phyloP scores from a whole-genome alignment of 176 grass and related monocot species.

The Oryza glumipatula region DNA sequence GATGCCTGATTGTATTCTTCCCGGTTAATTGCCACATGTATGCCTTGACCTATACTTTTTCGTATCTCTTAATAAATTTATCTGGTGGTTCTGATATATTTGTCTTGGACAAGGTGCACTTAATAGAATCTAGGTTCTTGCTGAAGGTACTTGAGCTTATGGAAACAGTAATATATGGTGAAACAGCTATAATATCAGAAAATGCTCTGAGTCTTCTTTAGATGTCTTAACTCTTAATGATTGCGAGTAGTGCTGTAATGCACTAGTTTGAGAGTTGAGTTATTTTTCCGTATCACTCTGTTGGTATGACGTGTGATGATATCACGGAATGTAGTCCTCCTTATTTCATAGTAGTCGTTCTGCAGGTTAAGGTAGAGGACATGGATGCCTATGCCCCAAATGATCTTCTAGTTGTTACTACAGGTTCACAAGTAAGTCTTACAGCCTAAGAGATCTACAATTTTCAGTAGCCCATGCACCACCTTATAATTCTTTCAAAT shows the following conservation, averaged over 20 bases:
- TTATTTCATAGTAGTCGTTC: slow-evolving; percentile 26
- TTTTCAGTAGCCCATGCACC: slow-evolving; percentile 26
- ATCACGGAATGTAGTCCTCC: slow-evolving; percentile 30
- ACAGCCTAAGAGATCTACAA: slow-evolving; percentile 23
- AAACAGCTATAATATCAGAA: slow-evolving; percentile 2
- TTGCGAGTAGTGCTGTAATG: not conserved
- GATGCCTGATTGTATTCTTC: slow-evolving; percentile 29
- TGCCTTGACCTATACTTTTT: slow-evolving; percentile 5
- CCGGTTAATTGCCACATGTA: not conserved
- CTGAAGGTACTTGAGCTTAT: not conserved
- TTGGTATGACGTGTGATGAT: slow-evolving; percentile 31
- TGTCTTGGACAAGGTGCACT: slow-evolving; percentile 13
- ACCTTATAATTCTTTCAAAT: slow-evolving; percentile 45
- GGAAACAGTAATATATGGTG: slow-evolving; percentile 8
- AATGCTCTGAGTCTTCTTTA: not conserved
- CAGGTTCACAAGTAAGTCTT: slow-evolving; percentile 96
- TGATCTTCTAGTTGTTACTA: slow-evolving; percentile 94
- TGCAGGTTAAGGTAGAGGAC: slow-evolving; percentile 95
- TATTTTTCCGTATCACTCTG: slow-evolving; percentile 11
- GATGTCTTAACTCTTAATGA: slow-evolving; percentile 20
- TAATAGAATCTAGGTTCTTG: not conserved
- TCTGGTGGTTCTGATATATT: not conserved
- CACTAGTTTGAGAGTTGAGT: slow-evolving; percentile 31
- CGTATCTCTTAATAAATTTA: slow-evolving; percentile 24
- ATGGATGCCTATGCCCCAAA: slow-evolving; percentile 94